Evolutionary conservation across 306 rosid species (phyloP).

Genomic region (Cucumis sativus): Cucumber_9930_V3 NC_026661.2:20771501-20772000

Average conservation of each 20-base stretch:
- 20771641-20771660: conserved; percentile 3
- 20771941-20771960: not conserved
- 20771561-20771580: conserved; percentile 47
- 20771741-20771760: conserved; percentile 85
- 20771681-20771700: conserved; percentile 74
- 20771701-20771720: conserved; percentile 94
- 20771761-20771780: conserved; percentile 67
- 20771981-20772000: not conserved
- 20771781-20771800: conserved; percentile 69
- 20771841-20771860: not conserved
- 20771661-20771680: conserved; percentile 9
- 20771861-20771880: not conserved
- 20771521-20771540: conserved; percentile 86
- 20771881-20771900: not conserved
- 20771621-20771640: conserved; percentile 10
- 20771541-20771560: conserved; percentile 84
- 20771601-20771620: conserved; percentile 80
- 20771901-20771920: not conserved
- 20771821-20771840: conserved; percentile 35
- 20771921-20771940: not conserved
- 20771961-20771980: not conserved
- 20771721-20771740: conserved; percentile 95
- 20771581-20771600: conserved; percentile 67
- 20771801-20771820: conserved; percentile 80
- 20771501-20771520: conserved; percentile 92